Evolutionary conservation across 73 alveolate genomes (phyloP).

Genomic region (Paramecium sonneborni): DNA sequence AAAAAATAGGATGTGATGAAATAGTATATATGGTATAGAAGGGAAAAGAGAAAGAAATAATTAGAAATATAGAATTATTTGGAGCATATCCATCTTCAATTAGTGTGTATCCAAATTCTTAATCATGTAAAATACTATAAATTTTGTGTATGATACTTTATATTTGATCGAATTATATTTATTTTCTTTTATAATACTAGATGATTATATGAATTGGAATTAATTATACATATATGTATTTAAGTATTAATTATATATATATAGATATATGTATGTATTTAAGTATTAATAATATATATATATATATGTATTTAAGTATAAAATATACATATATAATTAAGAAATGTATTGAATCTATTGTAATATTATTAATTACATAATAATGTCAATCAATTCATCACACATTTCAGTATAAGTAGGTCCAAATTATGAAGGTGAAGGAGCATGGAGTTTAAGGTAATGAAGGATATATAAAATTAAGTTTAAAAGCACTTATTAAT

Average conservation of each 20-base stretch:
- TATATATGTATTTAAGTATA: too few relatives aligned
- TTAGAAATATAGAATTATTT: neutral
- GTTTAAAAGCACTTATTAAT: constrained; percentile 10
- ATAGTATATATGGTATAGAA: neutral
- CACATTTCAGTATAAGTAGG: constrained; percentile 35
- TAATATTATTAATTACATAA: neutral
- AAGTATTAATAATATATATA: too few relatives aligned
- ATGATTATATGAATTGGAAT: neutral
- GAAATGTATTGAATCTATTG: neutral
- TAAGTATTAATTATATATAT: too few relatives aligned
- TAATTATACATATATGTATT: neutral
- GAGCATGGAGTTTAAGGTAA: neutral
- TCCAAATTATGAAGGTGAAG: neutral
- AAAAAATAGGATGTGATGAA: neutral
- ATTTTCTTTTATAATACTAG: neutral
- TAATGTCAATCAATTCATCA: constrained; percentile 7
- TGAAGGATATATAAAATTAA: neutral
- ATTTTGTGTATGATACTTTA: neutral
- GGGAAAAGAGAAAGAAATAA: neutral
- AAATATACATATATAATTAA: neutral
- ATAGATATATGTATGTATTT: too few relatives aligned
- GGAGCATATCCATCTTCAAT: neutral
- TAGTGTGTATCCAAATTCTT: neutral
- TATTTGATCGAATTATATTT: neutral
- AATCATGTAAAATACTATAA: neutral